phyloP scores from a whole-genome alignment of 306 rosid genomes.

The Dicorynia guianensis region DNA sequence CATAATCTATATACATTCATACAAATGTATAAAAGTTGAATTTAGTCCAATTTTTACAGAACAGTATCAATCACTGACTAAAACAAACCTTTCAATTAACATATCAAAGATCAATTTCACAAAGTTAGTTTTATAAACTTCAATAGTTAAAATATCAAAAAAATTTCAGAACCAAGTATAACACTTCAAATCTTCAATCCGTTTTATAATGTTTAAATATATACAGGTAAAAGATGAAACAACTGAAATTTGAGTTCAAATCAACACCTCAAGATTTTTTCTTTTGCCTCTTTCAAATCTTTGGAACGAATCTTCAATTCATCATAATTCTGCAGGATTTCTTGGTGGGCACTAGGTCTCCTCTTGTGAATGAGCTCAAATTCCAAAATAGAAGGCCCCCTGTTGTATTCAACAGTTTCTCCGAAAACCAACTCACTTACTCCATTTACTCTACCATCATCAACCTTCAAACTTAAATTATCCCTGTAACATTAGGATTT shows the following conservation, averaged over 20 bases:
- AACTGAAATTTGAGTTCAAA: constrained; percentile 29
- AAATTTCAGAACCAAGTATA: constrained; percentile 1
- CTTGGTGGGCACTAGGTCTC: constrained; percentile 39
- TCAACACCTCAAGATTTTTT: constrained; percentile 67
- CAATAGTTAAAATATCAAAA: not conserved
- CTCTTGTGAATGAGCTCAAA: constrained; percentile 46
- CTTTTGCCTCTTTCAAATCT: constrained; percentile 59
- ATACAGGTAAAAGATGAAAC: constrained; percentile 13
- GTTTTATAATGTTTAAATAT: not conserved
- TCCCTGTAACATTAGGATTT: constrained; percentile 50
- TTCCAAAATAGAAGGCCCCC: constrained; percentile 39
- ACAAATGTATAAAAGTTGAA: constrained; percentile 20
- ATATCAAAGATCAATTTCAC: not conserved
- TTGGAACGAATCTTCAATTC: constrained; percentile 48
- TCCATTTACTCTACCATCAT: constrained; percentile 37
- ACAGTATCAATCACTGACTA: constrained; percentile 7
- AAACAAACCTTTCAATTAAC: not conserved
- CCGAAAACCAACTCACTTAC: constrained; percentile 27
- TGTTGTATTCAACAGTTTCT: constrained; percentile 33
- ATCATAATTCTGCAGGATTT: constrained; percentile 59
- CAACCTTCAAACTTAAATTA: constrained; percentile 44
- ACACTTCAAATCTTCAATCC: not conserved
- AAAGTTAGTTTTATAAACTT: not conserved
- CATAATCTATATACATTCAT: not conserved
- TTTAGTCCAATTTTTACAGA: constrained; percentile 4